These are phyloP conservation scores for Chrysoporthe austroafricana DNA, from an alignment of 2,329 filamentous ascomycete genomes.

Conservation along the genomic window DNA sequence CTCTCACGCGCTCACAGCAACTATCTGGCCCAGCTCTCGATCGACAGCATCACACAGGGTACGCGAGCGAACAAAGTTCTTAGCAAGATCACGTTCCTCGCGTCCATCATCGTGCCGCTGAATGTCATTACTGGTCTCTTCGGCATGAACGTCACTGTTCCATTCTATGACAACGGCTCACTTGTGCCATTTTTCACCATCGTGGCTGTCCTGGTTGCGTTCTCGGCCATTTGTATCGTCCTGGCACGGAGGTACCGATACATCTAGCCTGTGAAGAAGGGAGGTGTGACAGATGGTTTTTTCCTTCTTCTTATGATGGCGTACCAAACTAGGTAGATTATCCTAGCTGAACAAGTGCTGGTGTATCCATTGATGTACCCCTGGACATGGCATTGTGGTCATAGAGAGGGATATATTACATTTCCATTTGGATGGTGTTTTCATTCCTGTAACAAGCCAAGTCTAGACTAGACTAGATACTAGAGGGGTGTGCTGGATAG, in stretches of 20 bases:
- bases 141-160: conserved; percentile 84
- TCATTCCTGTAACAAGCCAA: not conserved
- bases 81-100: conserved; percentile 92
- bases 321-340: not conserved
- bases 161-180: conserved; percentile 58
- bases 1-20: conserved; percentile 92
- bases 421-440: not conserved
- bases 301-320: not conserved
- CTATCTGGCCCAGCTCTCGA: conserved; percentile 91
- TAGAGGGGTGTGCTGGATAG: not conserved
- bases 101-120: conserved; percentile 92
- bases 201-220: conserved; percentile 55
- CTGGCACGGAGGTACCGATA: conserved; percentile 51
- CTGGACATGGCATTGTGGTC: not conserved
- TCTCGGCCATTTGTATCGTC: conserved; percentile 52
- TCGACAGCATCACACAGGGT: conserved; percentile 87
- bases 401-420: not conserved
- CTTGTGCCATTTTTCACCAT: conserved; percentile 61
- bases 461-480: not conserved
- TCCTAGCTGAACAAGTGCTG: not conserved
- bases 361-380: not conserved
- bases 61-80: conserved; percentile 87
- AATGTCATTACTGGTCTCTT: conserved; percentile 89
- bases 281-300: not conserved
- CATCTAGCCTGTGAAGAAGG: conserved; percentile 41